Base-by-base conservation (phyloP, 2,329 filamentous ascomycete species). In the Nemania serpens region DNA sequence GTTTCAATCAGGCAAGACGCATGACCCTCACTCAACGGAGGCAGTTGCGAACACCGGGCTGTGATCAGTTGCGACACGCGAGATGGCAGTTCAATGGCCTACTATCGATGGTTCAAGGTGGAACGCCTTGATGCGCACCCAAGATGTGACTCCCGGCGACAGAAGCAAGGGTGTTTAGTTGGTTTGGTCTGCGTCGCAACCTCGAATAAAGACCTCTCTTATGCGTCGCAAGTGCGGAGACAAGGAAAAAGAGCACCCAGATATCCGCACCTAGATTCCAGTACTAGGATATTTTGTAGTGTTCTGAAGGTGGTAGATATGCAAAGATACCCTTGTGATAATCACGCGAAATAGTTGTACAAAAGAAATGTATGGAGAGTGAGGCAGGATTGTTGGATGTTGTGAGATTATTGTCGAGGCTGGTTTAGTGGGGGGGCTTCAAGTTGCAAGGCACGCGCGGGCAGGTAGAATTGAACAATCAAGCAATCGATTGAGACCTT, bases 1-100 rank as follows among this genome's bases (percentile, higher is more conserved):
- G 36, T 18, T 48, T 34, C 7, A 3, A 41, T 68, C 51, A 68
- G 59, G 51, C 61, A 62, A 62, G 51, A 56, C 69, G 63, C 68
- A 70, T 71, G 61, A 53, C 61, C 61, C 51, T 50, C 39, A 34
- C 17, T 45, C 42, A 33, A 58, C n/a, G 22, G 29, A 59, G n/a
- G 50, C 17, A n/a, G 39, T 46, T 22, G 4, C 11, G 46, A 29
- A 29, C 4, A 29, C 25, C n/a, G 25, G 25, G 25, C 25, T 4
- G 25, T 29, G 25, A 7, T 7, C 7, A 7, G 7, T 29, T 29
- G 25, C 25, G 25, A 29, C 25, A 7, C 4, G 7, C 7, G 25
- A 29, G 25, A 29, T 29, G 25, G 25, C 25, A 29, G 25, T 4
- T 29, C 25, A 29, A 29, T 29, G 25, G 7, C 25, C 7, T 29